Percentiles rank a stretch among this genome's conserved stretches.
phyloP scores from a whole-genome alignment of 306 rosid genomes.

The Pyrus bretschneideri region DNA sequence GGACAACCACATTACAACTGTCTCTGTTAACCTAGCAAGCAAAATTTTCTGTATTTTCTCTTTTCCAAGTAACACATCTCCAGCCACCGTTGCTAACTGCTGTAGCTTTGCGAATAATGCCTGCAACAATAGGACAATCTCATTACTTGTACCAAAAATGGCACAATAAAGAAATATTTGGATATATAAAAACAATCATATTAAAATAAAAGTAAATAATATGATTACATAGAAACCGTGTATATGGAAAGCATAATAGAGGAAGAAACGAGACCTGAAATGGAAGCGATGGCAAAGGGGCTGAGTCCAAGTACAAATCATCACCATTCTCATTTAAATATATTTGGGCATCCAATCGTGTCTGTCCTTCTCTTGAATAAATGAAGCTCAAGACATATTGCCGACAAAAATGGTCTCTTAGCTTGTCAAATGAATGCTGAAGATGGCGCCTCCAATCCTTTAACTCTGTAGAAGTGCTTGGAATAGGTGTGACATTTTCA shows the following conservation, averaged over 20 bases:
- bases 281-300: slow-evolving; percentile 86
- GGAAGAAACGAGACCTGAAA: slow-evolving; percentile 68
- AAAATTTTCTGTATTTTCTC: slow-evolving; percentile 88
- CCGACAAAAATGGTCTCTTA: slow-evolving; percentile 87
- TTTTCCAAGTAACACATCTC: slow-evolving; percentile 85
- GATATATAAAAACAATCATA: neutral
- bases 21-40: slow-evolving; percentile 96
- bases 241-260: neutral
- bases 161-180: neutral
- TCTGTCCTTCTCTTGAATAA: slow-evolving; percentile 92
- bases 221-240: neutral
- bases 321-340: slow-evolving; percentile 60
- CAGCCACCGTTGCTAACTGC: slow-evolving; percentile 90
- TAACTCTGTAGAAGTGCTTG: slow-evolving; percentile 51
- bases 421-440: slow-evolving; percentile 92
- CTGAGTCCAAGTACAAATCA: slow-evolving; percentile 57
- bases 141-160: slow-evolving; percentile 2
- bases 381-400: slow-evolving; percentile 87
- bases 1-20: slow-evolving; percentile 92
- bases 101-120: slow-evolving; percentile 86
- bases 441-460: slow-evolving; percentile 95
- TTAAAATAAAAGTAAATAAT: neutral
- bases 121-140: slow-evolving; percentile 40
- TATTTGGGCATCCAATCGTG: slow-evolving; percentile 74
- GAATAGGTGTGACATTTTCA: slow-evolving; percentile 41